Percentiles rank a stretch among this genome's conserved stretches.
phyloP scores from a whole-genome alignment of 2,329 filamentous ascomycete genomes.

The Gremmenia infestans region DNA sequence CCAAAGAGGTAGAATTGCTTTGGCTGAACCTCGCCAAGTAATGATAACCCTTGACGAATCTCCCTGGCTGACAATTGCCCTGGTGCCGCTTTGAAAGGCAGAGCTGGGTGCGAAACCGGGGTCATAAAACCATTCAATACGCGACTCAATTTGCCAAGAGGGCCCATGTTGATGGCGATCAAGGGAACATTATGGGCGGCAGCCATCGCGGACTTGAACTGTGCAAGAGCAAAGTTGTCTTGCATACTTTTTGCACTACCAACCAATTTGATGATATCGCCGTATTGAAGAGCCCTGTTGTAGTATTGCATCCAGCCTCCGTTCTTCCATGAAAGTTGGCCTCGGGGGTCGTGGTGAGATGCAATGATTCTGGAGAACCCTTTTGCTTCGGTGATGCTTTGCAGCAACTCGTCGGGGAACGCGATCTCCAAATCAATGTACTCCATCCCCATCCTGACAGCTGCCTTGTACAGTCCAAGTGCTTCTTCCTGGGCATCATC shows the following conservation, averaged over 20 bases:
- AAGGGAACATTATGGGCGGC: constrained; percentile 73
- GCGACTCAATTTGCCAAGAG: constrained; percentile 79
- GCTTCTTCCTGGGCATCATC: constrained; percentile 69
- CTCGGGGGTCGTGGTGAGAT: constrained; percentile 86
- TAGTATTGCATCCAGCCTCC: constrained; percentile 90
- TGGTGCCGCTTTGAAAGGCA: constrained; percentile 92
- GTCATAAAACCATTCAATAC: constrained; percentile 92
- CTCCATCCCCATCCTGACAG: constrained; percentile 79
- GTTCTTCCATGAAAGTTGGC: constrained; percentile 78
- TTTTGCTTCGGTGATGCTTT: constrained; percentile 59
- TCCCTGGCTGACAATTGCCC: constrained; percentile 89
- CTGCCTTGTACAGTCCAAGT: constrained; percentile 69
- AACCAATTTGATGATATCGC: constrained; percentile 91
- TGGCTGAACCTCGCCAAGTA: constrained; percentile 72
- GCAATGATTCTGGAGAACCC: constrained; percentile 81
- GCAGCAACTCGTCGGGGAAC: constrained; percentile 70
- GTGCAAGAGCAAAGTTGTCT: constrained; percentile 80
- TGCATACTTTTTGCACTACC: constrained; percentile 70
- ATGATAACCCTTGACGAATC: constrained; percentile 71
- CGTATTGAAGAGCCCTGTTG: constrained; percentile 83
- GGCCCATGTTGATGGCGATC: constrained; percentile 95
- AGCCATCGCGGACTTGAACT: constrained; percentile 74
- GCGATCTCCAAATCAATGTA: constrained; percentile 93
- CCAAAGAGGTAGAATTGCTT: constrained; percentile 86
- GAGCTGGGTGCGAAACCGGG: constrained; percentile 80